These are phyloP conservation scores for Stromatinia cepivora DNA, from an alignment of 2,329 filamentous ascomycete species.

Conservation along the genomic window DNA sequence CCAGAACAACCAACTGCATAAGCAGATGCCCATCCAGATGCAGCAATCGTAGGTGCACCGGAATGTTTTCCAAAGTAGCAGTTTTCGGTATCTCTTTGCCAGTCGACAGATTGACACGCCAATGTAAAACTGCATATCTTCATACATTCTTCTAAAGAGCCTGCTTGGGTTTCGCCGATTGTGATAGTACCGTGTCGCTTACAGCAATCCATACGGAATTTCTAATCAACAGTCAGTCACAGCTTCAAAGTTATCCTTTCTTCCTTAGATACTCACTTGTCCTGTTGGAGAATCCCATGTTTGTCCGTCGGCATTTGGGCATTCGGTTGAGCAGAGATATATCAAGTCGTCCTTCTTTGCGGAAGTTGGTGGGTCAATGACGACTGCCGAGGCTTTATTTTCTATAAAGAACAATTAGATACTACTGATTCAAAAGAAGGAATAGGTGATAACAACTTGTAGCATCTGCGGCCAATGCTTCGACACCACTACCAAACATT, in stretches of 20 bases:
- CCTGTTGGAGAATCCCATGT: constrained; percentile 13
- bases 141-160: constrained; percentile 16
- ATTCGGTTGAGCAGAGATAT: constrained; percentile 13
- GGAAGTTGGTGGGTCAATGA: constrained; percentile 9
- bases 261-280: not conserved
- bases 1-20: constrained; percentile 16
- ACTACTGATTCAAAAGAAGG: not conserved
- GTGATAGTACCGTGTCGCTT: constrained; percentile 2
- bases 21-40: constrained; percentile 19
- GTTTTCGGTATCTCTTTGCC: not conserved
- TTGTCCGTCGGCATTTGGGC: constrained; percentile 18
- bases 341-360: not conserved
- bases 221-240: not conserved
- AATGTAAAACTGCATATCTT: not conserved
- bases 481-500: not conserved
- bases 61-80: constrained; percentile 14
- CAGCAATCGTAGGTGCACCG: not conserved
- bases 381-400: constrained; percentile 2
- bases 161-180: not conserved
- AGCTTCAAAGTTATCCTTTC: not conserved
- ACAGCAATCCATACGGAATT: constrained; percentile 10
- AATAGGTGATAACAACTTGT: not conserved
- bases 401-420: not conserved
- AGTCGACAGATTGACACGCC: constrained; percentile 10
- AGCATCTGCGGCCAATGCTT: constrained; percentile 7